Evolutionary conservation across 2,329 filamentous ascomycete species (phyloP).

Genomic region (Stachybotrys echinatus): DNA sequence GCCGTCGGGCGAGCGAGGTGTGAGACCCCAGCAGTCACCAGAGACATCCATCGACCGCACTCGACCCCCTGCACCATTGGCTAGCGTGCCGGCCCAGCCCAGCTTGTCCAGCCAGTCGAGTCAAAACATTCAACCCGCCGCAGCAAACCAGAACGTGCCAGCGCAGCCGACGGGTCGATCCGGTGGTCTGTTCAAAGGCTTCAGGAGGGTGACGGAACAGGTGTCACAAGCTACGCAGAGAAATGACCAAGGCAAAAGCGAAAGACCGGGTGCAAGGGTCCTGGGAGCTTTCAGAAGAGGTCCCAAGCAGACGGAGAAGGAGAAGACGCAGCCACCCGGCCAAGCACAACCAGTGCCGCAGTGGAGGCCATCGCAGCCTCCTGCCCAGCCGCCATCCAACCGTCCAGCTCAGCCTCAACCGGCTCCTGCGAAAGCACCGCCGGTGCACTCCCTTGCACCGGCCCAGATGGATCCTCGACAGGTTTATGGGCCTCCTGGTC

Average conservation of each 20-base stretch:
- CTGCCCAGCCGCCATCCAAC: background rate
- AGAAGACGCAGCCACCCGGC: background rate
- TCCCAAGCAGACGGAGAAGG: slow-evolving; percentile 15
- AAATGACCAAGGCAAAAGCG: background rate
- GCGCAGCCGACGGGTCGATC: slow-evolving; percentile 4
- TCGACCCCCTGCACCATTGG: background rate
- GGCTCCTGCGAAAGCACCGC: background rate
- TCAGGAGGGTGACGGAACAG: slow-evolving; percentile 26
- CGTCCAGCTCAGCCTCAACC: background rate
- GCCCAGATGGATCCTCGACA: background rate
- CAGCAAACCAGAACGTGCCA: background rate
- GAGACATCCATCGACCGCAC: background rate
- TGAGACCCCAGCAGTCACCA: background rate
- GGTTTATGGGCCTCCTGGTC: background rate
- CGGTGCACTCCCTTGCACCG: background rate
- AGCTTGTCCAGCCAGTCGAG: background rate
- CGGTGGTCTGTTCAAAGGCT: slow-evolving; percentile 23
- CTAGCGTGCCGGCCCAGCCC: background rate
- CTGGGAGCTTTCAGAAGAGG: slow-evolving; percentile 25
- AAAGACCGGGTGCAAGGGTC: slow-evolving; percentile 15
- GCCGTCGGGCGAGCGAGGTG: background rate
- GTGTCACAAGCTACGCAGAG: slow-evolving; percentile 11
- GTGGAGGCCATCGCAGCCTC: slow-evolving; percentile 1
- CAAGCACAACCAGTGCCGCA: background rate
- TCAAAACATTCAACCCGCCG: background rate